phyloP scores from a whole-genome alignment of 169 alveolate genomes.

The Plasmodium coatneyi region DNA sequence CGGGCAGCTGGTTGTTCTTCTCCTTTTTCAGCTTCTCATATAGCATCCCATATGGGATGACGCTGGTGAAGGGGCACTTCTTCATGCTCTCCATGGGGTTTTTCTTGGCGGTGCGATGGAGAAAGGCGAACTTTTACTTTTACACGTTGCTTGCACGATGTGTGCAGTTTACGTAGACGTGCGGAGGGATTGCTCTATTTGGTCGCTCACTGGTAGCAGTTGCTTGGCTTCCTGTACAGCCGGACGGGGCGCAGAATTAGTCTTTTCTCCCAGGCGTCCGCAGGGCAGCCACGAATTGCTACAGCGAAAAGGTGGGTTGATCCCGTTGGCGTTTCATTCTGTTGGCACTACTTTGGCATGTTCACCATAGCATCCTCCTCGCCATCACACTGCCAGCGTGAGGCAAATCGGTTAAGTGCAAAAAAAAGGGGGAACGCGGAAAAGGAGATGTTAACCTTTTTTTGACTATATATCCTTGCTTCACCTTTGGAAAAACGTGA shows the following conservation, averaged over 20 bases:
- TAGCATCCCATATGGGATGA: constrained; percentile 47
- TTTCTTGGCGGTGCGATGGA: too few relatives aligned
- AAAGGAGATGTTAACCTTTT: neutral
- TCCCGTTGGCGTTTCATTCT: neutral
- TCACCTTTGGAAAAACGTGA: neutral
- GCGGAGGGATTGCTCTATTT: neutral
- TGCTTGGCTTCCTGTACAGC: neutral
- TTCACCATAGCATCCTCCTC: neutral
- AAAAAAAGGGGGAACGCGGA: neutral
- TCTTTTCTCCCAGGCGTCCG: neutral
- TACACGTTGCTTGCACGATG: neutral
- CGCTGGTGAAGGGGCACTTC: constrained; percentile 48
- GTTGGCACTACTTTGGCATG: neutral
- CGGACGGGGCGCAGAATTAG: neutral
- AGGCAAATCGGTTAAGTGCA: neutral
- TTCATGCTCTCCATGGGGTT: constrained; percentile 9
- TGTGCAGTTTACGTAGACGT: neutral
- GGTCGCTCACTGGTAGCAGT: neutral
- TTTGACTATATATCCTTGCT: neutral
- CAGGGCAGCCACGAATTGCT: neutral
- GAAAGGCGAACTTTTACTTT: neutral
- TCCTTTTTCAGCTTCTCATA: constrained; percentile 31
- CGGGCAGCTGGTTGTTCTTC: constrained; percentile 15
- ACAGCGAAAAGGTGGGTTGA: neutral
- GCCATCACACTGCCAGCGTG: neutral